A percentile compares a stretch with the other conserved stretches of the same genome.
Evolutionary conservation across 192 early-diverging fungal genomes (phyloP).

Genomic region (Backusella westeae): DNA sequence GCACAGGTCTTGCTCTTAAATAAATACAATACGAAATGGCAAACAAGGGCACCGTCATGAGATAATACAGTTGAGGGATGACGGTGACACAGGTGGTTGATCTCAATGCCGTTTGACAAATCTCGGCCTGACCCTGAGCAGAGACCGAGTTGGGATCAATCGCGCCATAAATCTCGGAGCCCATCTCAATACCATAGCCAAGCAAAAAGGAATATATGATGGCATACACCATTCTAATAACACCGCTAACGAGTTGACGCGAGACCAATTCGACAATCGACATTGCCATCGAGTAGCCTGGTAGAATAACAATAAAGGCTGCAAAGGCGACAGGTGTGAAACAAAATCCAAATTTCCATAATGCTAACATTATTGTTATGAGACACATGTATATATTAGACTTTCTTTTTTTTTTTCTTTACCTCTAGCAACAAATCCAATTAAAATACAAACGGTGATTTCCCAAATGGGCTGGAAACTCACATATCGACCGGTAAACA

Average conservation of each 20-base stretch:
- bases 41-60: constrained; percentile 49
- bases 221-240: constrained; percentile 79
- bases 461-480: constrained; percentile 47
- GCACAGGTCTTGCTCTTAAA: constrained; percentile 50
- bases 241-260: constrained; percentile 85
- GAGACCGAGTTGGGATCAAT: not conserved
- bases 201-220: constrained; percentile 76
- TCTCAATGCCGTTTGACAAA: not conserved
- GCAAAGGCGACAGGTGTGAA: constrained; percentile 60
- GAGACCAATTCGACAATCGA: constrained; percentile 85
- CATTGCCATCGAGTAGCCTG: constrained; percentile 79
- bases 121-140: not conserved
- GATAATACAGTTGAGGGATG: constrained; percentile 36
- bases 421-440: constrained; percentile 42
- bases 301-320: constrained; percentile 62
- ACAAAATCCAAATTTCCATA: constrained; percentile 51
- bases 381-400: not conserved
- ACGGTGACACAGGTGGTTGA: not conserved
- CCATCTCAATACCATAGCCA: constrained; percentile 73
- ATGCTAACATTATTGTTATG: not conserved
- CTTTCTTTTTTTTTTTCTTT: not conserved
- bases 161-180: constrained; percentile 9
- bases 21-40: constrained; percentile 43
- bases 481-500: constrained; percentile 51
- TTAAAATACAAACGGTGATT: constrained; percentile 42